These are phyloP conservation scores for Raffaelea arxii DNA, from an alignment of 2,329 filamentous ascomycete genomes.

Conservation along the genomic window DNA sequence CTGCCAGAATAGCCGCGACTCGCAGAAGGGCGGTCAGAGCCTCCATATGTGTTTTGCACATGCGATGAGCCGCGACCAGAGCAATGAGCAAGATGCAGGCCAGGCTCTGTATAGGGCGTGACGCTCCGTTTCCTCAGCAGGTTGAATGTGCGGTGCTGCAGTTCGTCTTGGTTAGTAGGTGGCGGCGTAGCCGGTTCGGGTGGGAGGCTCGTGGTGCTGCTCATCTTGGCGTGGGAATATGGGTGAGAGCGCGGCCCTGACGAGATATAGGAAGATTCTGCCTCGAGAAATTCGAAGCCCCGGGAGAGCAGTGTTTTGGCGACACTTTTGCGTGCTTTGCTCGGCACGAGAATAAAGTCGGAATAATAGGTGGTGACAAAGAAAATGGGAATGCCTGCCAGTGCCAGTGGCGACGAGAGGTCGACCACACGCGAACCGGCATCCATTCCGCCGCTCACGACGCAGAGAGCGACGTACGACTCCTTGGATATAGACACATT, in stretches of 20 bases:
- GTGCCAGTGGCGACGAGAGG: constrained; percentile 77
- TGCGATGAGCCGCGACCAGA: constrained; percentile 50
- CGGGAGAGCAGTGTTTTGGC: constrained; percentile 65
- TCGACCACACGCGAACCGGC: constrained; percentile 87
- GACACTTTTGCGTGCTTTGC: constrained; percentile 63
- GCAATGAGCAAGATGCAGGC: constrained; percentile 69
- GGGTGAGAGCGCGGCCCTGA: constrained; percentile 26
- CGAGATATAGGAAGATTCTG: constrained; percentile 58
- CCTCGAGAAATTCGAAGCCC: constrained; percentile 74
- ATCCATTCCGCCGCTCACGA: constrained; percentile 82
- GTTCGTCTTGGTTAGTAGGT: constrained; percentile 65
- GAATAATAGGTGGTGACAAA: constrained; percentile 98
- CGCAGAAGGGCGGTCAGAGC: constrained; percentile 18
- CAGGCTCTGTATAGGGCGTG: constrained; percentile 57
- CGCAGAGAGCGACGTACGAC: constrained; percentile 79
- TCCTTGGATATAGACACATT: constrained; percentile 69
- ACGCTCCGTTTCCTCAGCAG: constrained; percentile 73
- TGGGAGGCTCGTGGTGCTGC: constrained; percentile 15
- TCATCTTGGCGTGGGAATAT: constrained; percentile 2
- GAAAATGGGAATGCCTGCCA: constrained; percentile 92
- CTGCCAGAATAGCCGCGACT: constrained; percentile 15
- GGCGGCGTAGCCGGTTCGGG: constrained; percentile 59
- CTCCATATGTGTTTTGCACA: constrained; percentile 11
- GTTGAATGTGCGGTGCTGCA: constrained; percentile 74
- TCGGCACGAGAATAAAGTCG: constrained; percentile 88